These are phyloP conservation scores for Exophiala sideris DNA, from an alignment of 2,329 filamentous ascomycete genomes.

Conservation along the genomic window DNA sequence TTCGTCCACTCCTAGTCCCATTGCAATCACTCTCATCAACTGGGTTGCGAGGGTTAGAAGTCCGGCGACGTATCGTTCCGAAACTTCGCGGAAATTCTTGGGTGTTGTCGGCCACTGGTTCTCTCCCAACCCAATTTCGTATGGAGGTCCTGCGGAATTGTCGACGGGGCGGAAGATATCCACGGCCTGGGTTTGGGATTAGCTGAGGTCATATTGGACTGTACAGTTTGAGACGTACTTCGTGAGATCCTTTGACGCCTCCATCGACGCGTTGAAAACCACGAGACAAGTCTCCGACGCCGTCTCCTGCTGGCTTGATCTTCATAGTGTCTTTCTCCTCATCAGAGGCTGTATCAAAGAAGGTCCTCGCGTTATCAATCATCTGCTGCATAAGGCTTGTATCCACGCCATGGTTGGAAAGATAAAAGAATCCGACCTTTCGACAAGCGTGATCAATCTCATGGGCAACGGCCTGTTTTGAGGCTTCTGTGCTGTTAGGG, in stretches of 20 bases:
- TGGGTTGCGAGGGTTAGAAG: constrained; percentile 8
- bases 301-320: constrained; percentile 7
- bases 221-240: constrained; percentile 1
- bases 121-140: constrained; percentile 11
- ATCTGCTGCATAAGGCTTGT: not conserved
- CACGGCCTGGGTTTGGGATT: constrained; percentile 2
- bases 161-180: constrained; percentile 18
- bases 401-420: constrained; percentile 13
- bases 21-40: constrained; percentile 17
- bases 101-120: constrained; percentile 16
- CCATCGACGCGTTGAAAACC: constrained; percentile 10
- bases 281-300: constrained; percentile 11
- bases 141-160: constrained; percentile 5
- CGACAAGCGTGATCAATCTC: constrained; percentile 17
- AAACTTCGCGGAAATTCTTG: not conserved
- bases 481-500: not conserved
- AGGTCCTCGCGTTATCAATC: not conserved
- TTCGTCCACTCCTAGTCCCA: constrained; percentile 20
- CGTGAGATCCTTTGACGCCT: constrained; percentile 8
- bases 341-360: constrained; percentile 9
- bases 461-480: not conserved
- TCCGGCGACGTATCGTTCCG: constrained; percentile 16
- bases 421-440: constrained; percentile 19
- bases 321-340: constrained; percentile 11
- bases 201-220: not conserved